Conservation (phyloP, 768 basidiomycete species). For the Phylloporus rhodoxanthus region DNA sequence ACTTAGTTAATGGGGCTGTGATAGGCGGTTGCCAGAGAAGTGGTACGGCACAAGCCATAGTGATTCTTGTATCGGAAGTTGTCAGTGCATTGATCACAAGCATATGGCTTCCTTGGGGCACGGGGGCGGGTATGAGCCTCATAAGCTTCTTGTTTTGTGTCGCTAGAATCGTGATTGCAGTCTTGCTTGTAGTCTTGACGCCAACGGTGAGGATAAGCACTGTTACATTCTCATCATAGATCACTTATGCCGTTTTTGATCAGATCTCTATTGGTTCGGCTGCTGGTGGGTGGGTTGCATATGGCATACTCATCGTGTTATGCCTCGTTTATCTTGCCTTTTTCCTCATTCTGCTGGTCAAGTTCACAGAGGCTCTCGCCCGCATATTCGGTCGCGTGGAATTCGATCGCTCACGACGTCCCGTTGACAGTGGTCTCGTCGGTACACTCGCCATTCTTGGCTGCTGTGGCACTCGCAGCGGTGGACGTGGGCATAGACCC, state of each 20-base stretch:
- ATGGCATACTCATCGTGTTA: constrained; percentile 82
- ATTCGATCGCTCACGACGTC: constrained; percentile 78
- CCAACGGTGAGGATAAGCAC: constrained; percentile 59
- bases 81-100: constrained; percentile 82
- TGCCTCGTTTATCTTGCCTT: constrained; percentile 82
- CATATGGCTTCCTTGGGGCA: constrained; percentile 95
- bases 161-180: constrained; percentile 82
- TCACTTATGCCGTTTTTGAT: constrained; percentile 9
- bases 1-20: constrained; percentile 74
- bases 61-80: constrained; percentile 87
- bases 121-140: constrained; percentile 93
- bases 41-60: constrained; percentile 86
- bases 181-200: constrained; percentile 84
- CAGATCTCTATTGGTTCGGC: constrained; percentile 81
- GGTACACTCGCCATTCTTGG: constrained; percentile 75
- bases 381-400: constrained; percentile 72
- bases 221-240: background rate
- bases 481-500: constrained; percentile 20
- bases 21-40: constrained; percentile 87
- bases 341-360: constrained; percentile 73
- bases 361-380: constrained; percentile 76
- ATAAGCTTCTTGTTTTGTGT: constrained; percentile 93
- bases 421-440: constrained; percentile 80
- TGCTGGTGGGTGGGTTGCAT: constrained; percentile 89
- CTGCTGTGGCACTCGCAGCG: constrained; percentile 50